These are phyloP conservation scores for Vanilla planifolia DNA, from an alignment of 106 monocot species.

Conservation along the genomic window DNA sequence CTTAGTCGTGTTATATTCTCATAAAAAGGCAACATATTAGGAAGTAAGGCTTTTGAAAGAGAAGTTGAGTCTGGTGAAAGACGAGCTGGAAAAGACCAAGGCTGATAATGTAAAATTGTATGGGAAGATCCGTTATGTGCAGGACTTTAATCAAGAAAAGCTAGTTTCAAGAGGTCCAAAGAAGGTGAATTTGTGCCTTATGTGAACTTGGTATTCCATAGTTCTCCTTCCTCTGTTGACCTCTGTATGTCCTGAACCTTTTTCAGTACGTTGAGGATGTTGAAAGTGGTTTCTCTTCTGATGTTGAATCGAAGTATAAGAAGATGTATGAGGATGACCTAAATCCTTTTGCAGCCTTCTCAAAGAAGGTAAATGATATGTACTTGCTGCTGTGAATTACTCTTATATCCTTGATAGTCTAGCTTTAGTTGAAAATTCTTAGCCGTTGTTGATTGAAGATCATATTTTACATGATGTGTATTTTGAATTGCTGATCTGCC, in stretches of 20 bases:
- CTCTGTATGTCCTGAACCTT: background rate
- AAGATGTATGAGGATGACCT: conserved; percentile 99
- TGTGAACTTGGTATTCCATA: background rate
- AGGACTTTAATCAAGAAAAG: conserved; percentile 93
- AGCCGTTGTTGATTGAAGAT: too few species aligned
- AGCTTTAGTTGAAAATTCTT: too few species aligned
- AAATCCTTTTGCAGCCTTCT: conserved; percentile 99
- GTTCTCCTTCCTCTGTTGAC: conserved; percentile 10
- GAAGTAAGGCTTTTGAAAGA: conserved; percentile 88
- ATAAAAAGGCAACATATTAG: conserved; percentile 20
- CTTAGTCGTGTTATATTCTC: conserved; percentile 5
- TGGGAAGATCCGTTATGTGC: conserved; percentile 95
- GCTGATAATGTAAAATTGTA: conserved; percentile 98
- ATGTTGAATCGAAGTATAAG: conserved; percentile 96
- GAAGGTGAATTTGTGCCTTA: conserved; percentile 39
- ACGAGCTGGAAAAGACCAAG: conserved; percentile 86
- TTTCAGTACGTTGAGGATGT: conserved; percentile 90
- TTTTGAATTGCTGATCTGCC: too few species aligned
- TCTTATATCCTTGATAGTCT: background rate
- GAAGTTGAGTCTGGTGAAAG: conserved; percentile 57
- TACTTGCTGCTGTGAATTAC: background rate
- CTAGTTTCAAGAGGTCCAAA: conserved; percentile 92
- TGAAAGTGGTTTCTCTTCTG: conserved; percentile 90
- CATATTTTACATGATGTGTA: too few species aligned
- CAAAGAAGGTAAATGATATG: conserved; percentile 59